A percentile compares a stretch with the other conserved stretches of the same genome.
phyloP scores from a whole-genome alignment of 2,329 filamentous ascomycete species.

The Neoscytalidium dimidiatum region DNA sequence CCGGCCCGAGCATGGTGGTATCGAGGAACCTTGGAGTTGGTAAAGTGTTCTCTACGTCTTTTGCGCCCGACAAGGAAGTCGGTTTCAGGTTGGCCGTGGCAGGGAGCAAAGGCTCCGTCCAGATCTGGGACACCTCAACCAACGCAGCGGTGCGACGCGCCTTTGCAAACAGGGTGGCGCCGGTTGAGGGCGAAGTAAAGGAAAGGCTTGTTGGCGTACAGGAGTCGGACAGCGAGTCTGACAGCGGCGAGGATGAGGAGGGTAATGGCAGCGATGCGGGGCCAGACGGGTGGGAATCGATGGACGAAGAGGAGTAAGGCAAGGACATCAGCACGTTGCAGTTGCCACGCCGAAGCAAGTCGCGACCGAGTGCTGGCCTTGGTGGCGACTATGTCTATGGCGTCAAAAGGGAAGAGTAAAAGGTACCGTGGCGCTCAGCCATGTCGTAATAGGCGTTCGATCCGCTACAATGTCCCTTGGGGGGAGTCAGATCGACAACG shows the following conservation, averaged over 20 bases:
- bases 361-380: background rate
- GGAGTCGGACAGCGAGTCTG: conserved; percentile 65
- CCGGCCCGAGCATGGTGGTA: conserved; percentile 86
- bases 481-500: background rate
- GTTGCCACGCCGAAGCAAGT: background rate
- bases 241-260: conserved; percentile 46
- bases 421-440: background rate
- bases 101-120: conserved; percentile 88
- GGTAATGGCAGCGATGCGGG: conserved; percentile 38
- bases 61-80: conserved; percentile 87
- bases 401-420: background rate
- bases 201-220: conserved; percentile 78
- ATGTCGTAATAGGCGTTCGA: conserved; percentile 6
- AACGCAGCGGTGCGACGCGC: conserved; percentile 82
- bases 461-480: background rate
- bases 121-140: conserved; percentile 96
- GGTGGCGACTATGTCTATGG: background rate
- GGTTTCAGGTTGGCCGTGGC: conserved; percentile 91
- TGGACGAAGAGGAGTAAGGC: conserved; percentile 45
- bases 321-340: background rate
- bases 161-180: conserved; percentile 71
- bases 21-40: conserved; percentile 90
- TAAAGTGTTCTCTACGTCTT: conserved; percentile 88
- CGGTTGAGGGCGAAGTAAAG: conserved; percentile 62
- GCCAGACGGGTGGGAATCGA: conserved; percentile 42